Percentiles rank a stretch among this genome's conserved stretches.
phyloP scores from a whole-genome alignment of 1,284 basidiomycete species.

The Pseudozyma pruni region DNA sequence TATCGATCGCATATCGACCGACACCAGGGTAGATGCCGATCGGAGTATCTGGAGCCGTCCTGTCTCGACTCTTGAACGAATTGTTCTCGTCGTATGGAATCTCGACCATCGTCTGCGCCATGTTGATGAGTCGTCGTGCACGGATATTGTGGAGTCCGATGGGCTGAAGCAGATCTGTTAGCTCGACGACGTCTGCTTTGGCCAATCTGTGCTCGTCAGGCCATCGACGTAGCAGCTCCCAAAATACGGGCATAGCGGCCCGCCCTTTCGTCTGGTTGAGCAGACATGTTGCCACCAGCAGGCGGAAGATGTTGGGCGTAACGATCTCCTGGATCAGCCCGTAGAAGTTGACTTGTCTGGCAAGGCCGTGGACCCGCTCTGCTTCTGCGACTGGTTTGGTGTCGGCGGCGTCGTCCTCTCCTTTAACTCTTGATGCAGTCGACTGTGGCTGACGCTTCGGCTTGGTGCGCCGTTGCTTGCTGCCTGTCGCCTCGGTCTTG shows the following conservation, averaged over 20 bases:
- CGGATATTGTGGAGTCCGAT: constrained; percentile 39
- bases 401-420: background rate
- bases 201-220: constrained; percentile 28
- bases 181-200: constrained; percentile 17
- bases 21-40: constrained; percentile 38
- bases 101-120: constrained; percentile 32
- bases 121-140: constrained; percentile 23
- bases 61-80: constrained; percentile 21
- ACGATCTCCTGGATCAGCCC: constrained; percentile 47
- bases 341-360: constrained; percentile 30
- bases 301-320: constrained; percentile 37
- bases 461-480: background rate
- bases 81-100: constrained; percentile 29
- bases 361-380: constrained; percentile 27
- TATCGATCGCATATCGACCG: constrained; percentile 40
- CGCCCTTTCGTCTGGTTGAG: constrained; percentile 46
- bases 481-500: background rate
- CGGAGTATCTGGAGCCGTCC: constrained; percentile 28
- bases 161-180: constrained; percentile 30
- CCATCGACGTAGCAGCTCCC: constrained; percentile 28
- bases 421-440: background rate
- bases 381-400: background rate
- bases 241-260: constrained; percentile 40
- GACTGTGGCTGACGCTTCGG: background rate
- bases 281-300: constrained; percentile 40